These are phyloP conservation scores for Thyridium curvatum DNA, from an alignment of 2,329 filamentous ascomycete genomes.

Conservation along the genomic window DNA sequence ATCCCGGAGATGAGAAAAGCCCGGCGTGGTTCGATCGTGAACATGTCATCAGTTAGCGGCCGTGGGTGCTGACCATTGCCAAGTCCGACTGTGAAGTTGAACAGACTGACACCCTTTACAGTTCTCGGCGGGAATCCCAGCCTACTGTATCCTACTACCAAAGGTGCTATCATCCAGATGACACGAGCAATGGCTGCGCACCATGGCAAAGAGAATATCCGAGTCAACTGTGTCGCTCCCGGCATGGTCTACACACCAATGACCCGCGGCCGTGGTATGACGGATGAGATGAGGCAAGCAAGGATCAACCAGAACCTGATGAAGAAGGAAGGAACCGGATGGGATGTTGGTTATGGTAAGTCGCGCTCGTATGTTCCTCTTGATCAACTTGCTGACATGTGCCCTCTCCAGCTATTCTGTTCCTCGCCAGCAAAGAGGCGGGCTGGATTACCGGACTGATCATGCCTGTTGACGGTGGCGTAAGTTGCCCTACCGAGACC, in stretches of 20 bases:
- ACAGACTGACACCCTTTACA: constrained; percentile 14
- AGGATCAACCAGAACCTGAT: constrained; percentile 17
- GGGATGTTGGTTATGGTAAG: constrained; percentile 19
- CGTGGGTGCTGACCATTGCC: constrained; percentile 12
- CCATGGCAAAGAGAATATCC: constrained; percentile 34
- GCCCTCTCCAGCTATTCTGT: constrained; percentile 12
- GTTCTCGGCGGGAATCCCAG: constrained; percentile 32
- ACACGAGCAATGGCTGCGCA: constrained; percentile 31
- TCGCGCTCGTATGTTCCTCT: neutral
- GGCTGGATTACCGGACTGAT: constrained; percentile 19
- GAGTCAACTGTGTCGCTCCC: constrained; percentile 32
- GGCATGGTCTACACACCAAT: constrained; percentile 21
- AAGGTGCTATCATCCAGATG: constrained; percentile 27
- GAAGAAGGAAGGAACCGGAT: constrained; percentile 17
- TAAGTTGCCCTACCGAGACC: constrained; percentile 10
- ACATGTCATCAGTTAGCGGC: constrained; percentile 25
- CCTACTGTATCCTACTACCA: constrained; percentile 35
- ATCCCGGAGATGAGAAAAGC: constrained; percentile 25
- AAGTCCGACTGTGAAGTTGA: constrained; percentile 3
- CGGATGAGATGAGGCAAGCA: constrained; percentile 16
- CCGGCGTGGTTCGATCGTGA: constrained; percentile 25
- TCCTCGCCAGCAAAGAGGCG: constrained; percentile 18
- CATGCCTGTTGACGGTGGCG: constrained; percentile 20
- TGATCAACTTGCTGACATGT: neutral
- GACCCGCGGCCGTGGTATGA: constrained; percentile 16